Conservation (phyloP, 495 filamentous ascomycete genomes). For the Lasiosphaeriaceae sp. region DNA sequence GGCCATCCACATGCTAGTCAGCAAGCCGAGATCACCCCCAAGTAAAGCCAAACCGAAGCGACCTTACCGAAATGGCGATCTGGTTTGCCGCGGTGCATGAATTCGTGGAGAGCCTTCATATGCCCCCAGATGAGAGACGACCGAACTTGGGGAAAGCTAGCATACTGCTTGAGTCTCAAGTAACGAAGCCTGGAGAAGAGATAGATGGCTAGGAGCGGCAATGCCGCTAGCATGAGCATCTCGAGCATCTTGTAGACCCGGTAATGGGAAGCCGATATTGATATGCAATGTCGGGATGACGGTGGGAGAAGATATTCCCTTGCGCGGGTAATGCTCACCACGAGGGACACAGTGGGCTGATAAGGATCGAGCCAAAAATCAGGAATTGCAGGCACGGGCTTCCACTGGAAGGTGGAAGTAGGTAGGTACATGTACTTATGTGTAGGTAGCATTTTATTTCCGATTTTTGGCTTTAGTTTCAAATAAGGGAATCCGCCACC, state of each 20-base stretch:
- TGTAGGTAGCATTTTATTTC: no score
- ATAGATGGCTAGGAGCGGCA: slow-evolving; percentile 17
- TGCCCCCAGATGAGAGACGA: slow-evolving; percentile 32
- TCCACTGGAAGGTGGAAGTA: no score
- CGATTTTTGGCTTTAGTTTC: no score
- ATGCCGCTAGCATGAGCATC: slow-evolving; percentile 3
- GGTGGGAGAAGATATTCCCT: no score
- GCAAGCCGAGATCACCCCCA: not conserved
- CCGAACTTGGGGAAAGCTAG: slow-evolving; percentile 25
- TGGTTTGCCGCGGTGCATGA: slow-evolving; percentile 6
- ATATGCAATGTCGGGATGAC: no score
- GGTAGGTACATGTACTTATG: no score
- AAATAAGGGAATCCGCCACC: no score
- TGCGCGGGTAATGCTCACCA: no score
- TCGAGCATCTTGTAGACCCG: slow-evolving; percentile 16
- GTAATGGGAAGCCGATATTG: no score
- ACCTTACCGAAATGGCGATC: slow-evolving; percentile 23
- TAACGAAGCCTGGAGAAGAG: slow-evolving; percentile 16
- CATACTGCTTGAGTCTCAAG: slow-evolving; percentile 28
- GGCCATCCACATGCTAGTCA: not conserved
- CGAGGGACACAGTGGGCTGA: no score
- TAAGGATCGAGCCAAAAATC: no score
- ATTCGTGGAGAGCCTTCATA: slow-evolving; percentile 22
- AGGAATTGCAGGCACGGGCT: no score
- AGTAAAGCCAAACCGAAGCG: not conserved